phyloP scores from a whole-genome alignment of 2,329 filamentous ascomycete species.

The Cladophialophora immunda region DNA sequence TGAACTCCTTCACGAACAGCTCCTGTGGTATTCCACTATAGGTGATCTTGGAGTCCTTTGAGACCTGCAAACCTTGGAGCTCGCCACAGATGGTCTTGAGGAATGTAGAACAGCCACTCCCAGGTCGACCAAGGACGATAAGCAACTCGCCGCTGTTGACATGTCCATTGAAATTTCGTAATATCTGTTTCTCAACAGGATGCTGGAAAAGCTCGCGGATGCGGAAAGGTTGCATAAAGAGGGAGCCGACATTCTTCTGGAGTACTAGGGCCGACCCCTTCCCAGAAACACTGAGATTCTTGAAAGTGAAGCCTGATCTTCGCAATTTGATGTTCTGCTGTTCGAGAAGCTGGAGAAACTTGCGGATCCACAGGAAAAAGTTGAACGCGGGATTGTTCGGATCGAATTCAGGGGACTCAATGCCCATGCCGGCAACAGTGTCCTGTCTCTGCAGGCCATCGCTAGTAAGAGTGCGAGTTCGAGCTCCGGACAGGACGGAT shows the following conservation, averaged over 20 bases:
- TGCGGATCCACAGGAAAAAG: slow-evolving; percentile 36
- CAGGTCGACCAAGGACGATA: slow-evolving; percentile 73
- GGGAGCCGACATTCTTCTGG: slow-evolving; percentile 71
- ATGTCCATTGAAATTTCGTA: slow-evolving; percentile 62
- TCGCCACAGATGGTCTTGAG: slow-evolving; percentile 86
- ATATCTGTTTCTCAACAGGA: slow-evolving; percentile 63
- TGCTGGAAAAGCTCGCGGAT: slow-evolving; percentile 64
- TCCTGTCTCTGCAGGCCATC: slow-evolving; percentile 30
- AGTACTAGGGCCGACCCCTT: slow-evolving; percentile 71
- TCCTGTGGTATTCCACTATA: slow-evolving; percentile 74
- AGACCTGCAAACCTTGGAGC: slow-evolving; percentile 79
- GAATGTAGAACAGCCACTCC: slow-evolving; percentile 77
- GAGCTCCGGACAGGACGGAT: slow-evolving; percentile 32
- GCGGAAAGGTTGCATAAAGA: slow-evolving; percentile 66
- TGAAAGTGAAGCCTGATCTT: slow-evolving; percentile 67
- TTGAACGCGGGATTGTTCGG: slow-evolving; percentile 35
- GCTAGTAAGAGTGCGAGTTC: slow-evolving; percentile 17
- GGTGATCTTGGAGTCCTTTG: slow-evolving; percentile 76
- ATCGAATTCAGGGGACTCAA: slow-evolving; percentile 34
- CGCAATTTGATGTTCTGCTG: slow-evolving; percentile 24
- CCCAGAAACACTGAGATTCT: slow-evolving; percentile 71
- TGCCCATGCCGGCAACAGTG: slow-evolving; percentile 36
- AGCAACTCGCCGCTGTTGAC: slow-evolving; percentile 66
- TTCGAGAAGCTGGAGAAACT: slow-evolving; percentile 35
- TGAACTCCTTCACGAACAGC: slow-evolving; percentile 50